Conservation (phyloP, 192 early-diverging fungal genomes). For the Umbelopsis vinacea region DNA sequence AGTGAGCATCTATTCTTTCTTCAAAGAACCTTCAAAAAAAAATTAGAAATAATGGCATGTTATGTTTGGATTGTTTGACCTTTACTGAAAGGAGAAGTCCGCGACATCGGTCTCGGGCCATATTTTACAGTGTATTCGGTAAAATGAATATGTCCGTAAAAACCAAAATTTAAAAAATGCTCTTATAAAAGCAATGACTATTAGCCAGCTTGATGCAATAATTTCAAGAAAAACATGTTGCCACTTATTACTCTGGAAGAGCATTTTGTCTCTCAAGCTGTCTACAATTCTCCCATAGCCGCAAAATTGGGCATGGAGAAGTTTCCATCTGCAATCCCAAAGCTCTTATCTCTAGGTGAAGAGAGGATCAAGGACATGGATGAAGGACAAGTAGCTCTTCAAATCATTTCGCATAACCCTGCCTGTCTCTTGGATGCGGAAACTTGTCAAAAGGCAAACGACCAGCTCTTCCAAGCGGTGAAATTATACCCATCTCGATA, state of each 20-base stretch:
- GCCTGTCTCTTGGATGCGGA: neutral
- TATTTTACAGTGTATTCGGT: too few species aligned
- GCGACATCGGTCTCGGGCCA: too few species aligned
- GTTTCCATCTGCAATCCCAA: neutral
- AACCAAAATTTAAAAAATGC: too few species aligned
- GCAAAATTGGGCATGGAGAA: too few species aligned
- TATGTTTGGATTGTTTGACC: too few species aligned
- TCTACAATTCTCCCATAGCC: neutral
- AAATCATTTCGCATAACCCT: constrained; percentile 10
- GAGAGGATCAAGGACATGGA: neutral
- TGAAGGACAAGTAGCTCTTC: neutral
- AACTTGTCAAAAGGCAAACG: neutral
- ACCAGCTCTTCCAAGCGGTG: neutral
- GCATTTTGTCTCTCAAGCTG: neutral
- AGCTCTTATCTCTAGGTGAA: neutral
- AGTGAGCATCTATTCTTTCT: too few species aligned
- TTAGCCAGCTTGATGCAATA: too few species aligned
- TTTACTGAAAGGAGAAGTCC: too few species aligned
- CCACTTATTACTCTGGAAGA: constrained; percentile 13
- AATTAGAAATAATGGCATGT: too few species aligned
- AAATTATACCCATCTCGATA: neutral
- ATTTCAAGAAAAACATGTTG: neutral
- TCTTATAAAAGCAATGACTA: too few species aligned
- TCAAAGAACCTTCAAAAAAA: too few species aligned
- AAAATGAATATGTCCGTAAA: too few species aligned